phyloP scores from a whole-genome alignment of 2,329 filamentous ascomycete genomes.

The Cordyceps pruinosa region DNA sequence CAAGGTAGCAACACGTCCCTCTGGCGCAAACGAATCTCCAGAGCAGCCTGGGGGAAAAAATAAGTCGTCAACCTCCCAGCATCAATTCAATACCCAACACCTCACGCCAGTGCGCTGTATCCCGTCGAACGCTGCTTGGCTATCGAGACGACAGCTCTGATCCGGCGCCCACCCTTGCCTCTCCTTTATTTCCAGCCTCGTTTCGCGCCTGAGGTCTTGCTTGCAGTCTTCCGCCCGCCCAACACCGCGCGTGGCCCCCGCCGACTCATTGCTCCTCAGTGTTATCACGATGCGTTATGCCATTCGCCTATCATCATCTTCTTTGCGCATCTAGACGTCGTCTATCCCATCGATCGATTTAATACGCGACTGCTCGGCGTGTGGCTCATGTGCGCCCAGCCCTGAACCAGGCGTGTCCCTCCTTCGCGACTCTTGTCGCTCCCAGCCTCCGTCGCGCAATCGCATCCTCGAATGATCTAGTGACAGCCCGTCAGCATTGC shows the following conservation, averaged over 20 bases:
- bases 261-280: neutral
- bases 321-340: constrained; percentile 2
- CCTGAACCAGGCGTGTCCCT: constrained; percentile 5
- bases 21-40: constrained; percentile 11
- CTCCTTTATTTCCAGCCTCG: neutral
- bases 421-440: constrained; percentile 9
- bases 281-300: constrained; percentile 7
- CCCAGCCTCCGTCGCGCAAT: constrained; percentile 14
- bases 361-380: neutral
- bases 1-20: constrained; percentile 13
- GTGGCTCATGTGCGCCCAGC: constrained; percentile 1
- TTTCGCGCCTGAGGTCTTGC: neutral
- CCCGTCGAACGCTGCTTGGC: constrained; percentile 1
- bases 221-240: neutral
- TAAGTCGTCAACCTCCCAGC: constrained; percentile 3
- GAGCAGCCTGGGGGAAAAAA: constrained; percentile 11
- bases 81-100: constrained; percentile 9
- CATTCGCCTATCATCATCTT: neutral
- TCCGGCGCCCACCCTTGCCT: neutral
- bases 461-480: neutral
- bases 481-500: neutral
- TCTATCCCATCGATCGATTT: neutral
- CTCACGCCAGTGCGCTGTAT: neutral
- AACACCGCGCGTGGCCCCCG: constrained; percentile 5
- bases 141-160: neutral